These are phyloP conservation scores for Abortiporus biennis DNA, from an alignment of 1,284 basidiomycete species.

Conservation along the genomic window DNA sequence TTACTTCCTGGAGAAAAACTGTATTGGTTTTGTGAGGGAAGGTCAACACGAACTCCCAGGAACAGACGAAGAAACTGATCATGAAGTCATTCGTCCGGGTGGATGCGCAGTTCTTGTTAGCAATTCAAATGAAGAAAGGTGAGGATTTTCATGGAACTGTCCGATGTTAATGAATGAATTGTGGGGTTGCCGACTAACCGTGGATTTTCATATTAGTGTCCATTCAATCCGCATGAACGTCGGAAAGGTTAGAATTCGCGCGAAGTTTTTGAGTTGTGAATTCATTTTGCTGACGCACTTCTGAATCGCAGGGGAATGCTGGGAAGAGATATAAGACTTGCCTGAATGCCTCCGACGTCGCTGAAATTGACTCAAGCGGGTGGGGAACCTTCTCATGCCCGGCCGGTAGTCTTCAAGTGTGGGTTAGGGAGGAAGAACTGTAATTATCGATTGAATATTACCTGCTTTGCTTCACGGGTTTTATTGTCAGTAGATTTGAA, in stretches of 20 bases:
- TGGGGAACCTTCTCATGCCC: conserved; percentile 57
- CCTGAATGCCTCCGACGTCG: conserved; percentile 36
- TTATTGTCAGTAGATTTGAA: too few species aligned
- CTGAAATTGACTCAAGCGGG: conserved; percentile 41
- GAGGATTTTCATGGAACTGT: conserved; percentile 13
- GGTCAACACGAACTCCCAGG: conserved; percentile 33
- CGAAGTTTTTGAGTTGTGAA: not conserved
- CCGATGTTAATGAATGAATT: not conserved
- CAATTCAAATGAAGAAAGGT: conserved; percentile 36
- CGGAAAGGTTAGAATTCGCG: not conserved
- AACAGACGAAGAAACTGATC: too few species aligned
- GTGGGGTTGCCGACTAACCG: not conserved
- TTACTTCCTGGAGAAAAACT: conserved; percentile 51
- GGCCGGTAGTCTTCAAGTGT: conserved; percentile 48
- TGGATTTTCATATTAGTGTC: not conserved
- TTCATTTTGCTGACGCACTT: conserved; percentile 1
- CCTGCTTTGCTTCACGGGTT: too few species aligned
- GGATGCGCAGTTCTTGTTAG: conserved; percentile 65
- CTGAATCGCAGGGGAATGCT: conserved; percentile 30
- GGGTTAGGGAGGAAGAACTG: conserved; percentile 37
- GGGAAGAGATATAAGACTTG: conserved; percentile 38
- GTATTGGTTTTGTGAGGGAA: conserved; percentile 67
- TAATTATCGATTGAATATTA: too few species aligned
- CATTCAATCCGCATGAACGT: conserved; percentile 59
- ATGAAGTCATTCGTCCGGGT: too few species aligned